Base-by-base conservation (phyloP, 1,284 basidiomycete species). In the Serendipita sp. region DNA sequence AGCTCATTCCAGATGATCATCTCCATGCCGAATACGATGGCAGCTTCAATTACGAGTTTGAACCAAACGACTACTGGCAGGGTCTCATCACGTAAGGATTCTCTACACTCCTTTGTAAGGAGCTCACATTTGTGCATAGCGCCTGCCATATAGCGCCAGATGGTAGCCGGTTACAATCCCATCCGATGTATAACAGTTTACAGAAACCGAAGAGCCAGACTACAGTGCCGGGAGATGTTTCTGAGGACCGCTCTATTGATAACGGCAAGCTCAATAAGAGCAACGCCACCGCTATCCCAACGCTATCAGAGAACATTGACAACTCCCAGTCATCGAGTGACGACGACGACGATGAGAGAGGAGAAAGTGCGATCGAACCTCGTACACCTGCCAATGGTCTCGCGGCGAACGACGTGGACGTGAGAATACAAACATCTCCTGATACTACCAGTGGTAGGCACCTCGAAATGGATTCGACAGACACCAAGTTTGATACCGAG, bases 11-110 rank as follows among this genome's bases (percentile, higher is more conserved):
- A 1, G 73, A 74, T 3, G 79, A 82, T 12, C 91, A 94, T 67
- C 82, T 95, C 5, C 89, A 92, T 69, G 80, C 81, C 1, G 87
- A 90, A 68, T 90, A 91, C 68, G 91, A 90, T 15, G 92, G 93
- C 2, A 77, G 82, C 5, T 84, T 87, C 71, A 78, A 84, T 65
- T 93, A 82, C 69, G 78, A 88, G 68, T 94, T 89, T 70, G 84
- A 93, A 65, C 81, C 84, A 53, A 76, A 81, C 45, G 79, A 75
- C 49, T 94, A 93, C 71, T 93, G 90, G 90, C 77, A 83, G 63
- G 84, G 87, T 67, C 77, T 92, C 29, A 77, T 87, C 49, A 74
- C 79, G 85, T 88, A 73, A 66, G 80, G 69, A 10, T 43, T 10
- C 42, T 43, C n/a, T 43, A 10, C 10, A 43, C 42, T n/a, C 10